These are phyloP conservation scores for Vicia faba DNA, from an alignment of 306 rosid species.

Conservation along the genomic window DNA sequence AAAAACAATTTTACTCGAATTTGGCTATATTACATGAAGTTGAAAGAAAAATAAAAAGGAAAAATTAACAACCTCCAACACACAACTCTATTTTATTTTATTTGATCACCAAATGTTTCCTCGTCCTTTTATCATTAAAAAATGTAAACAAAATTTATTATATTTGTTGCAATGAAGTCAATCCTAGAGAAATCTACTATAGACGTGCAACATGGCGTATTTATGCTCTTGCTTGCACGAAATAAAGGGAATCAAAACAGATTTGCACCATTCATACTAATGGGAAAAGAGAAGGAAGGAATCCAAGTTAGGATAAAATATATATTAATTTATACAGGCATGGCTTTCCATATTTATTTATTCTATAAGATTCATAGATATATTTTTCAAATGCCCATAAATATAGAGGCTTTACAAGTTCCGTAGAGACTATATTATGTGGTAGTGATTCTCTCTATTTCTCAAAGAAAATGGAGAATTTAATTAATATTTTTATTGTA, in stretches of 20 bases:
- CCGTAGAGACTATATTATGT: slow-evolving; percentile 36
- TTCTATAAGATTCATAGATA: slow-evolving; percentile 13
- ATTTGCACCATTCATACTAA: slow-evolving; percentile 42
- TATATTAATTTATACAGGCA: slow-evolving; percentile 1
- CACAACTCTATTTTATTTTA: not conserved
- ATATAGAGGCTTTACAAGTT: slow-evolving; percentile 20
- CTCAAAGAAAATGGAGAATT: no score
- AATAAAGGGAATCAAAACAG: slow-evolving; percentile 34
- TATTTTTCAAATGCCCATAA: slow-evolving; percentile 27
- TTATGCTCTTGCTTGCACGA: slow-evolving; percentile 37
- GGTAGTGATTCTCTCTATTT: no score
- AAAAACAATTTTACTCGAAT: no score
- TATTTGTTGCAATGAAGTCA: not conserved
- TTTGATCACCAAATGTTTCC: not conserved
- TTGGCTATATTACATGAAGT: no score
- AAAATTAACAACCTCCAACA: not conserved
- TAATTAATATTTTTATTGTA: no score
- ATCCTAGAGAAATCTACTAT: slow-evolving; percentile 25
- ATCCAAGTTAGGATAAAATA: slow-evolving; percentile 37
- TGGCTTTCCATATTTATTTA: not conserved
- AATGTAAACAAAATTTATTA: not conserved
- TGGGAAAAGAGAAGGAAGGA: slow-evolving; percentile 30
- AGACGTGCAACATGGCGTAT: slow-evolving; percentile 28
- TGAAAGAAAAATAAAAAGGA: not conserved
- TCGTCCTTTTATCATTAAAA: not conserved